phyloP scores from a whole-genome alignment of 2,329 filamentous ascomycete species.

The Ophiostoma montium region DNA sequence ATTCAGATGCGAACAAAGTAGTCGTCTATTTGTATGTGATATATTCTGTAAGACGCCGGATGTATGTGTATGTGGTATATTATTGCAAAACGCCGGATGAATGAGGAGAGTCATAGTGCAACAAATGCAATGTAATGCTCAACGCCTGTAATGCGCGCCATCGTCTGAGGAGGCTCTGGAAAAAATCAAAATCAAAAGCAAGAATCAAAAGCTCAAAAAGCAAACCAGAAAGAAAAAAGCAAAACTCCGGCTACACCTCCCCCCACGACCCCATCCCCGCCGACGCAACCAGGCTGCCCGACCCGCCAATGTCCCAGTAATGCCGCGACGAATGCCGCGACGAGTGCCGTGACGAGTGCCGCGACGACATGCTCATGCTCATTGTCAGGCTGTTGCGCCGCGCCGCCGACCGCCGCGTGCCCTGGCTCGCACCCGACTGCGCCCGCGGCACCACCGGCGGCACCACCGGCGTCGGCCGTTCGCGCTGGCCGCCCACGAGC shows the following conservation, averaged over 20 bases:
- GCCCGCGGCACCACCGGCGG: constrained; percentile 21
- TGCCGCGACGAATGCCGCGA: constrained; percentile 34
- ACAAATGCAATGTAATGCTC: too few species aligned
- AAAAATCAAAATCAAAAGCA: too few species aligned
- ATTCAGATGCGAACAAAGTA: too few species aligned
- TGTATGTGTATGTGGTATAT: too few species aligned
- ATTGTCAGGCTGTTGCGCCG: constrained; percentile 42
- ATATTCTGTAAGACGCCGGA: too few species aligned
- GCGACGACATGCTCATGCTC: constrained; percentile 1
- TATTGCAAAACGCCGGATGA: too few species aligned
- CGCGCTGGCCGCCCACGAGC: constrained; percentile 45
- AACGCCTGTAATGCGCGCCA: too few species aligned
- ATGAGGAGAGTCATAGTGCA: too few species aligned
- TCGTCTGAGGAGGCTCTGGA: too few species aligned
- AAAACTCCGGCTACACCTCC: constrained; percentile 40
- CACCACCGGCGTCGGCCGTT: constrained; percentile 27
- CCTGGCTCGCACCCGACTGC: constrained; percentile 76
- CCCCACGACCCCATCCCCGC: constrained; percentile 67
- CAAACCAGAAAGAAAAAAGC: too few species aligned
- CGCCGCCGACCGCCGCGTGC: constrained; percentile 54
- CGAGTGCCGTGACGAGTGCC: constrained; percentile 34
- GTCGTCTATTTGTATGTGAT: too few species aligned
- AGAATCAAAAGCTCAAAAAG: too few species aligned
- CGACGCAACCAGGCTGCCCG: constrained; percentile 55
- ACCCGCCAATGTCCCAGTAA: constrained; percentile 85